A percentile compares a stretch with the other conserved stretches of the same genome.
Evolutionary conservation across 2,329 filamentous ascomycete genomes (phyloP).

Genomic region (Colletotrichum falcatum): DNA sequence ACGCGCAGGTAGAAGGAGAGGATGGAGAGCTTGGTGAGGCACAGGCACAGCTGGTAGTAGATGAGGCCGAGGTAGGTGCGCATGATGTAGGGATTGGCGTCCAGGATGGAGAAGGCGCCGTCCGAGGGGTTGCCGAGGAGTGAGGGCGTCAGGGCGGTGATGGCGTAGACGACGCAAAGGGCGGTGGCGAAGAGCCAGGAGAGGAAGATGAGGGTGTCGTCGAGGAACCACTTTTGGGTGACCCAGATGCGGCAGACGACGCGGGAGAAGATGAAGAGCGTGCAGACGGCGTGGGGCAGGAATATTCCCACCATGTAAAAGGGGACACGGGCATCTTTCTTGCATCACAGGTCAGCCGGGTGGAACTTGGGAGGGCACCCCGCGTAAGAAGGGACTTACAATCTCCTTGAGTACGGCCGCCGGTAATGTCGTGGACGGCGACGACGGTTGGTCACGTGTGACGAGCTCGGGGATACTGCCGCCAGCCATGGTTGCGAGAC

Average conservation of each 20-base stretch:
- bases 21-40: conserved; percentile 55
- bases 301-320: conserved; percentile 49
- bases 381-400: conserved; percentile 8
- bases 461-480: conserved; percentile 2
- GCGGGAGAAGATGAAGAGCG: conserved; percentile 47
- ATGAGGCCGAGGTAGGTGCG: conserved; percentile 51
- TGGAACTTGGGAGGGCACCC: too few relatives aligned
- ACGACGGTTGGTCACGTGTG: conserved; percentile 1
- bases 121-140: conserved; percentile 39
- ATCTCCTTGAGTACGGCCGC: conserved; percentile 16
- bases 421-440: conserved; percentile 1
- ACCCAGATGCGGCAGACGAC: conserved; percentile 47
- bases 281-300: conserved; percentile 50
- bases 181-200: conserved; percentile 50
- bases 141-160: conserved; percentile 45
- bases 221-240: conserved; percentile 50
- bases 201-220: conserved; percentile 50
- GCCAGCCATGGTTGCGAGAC: conserved; percentile 10
- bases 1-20: conserved; percentile 55
- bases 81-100: conserved; percentile 46
- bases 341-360: not conserved
- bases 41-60: conserved; percentile 54
- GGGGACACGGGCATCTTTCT: conserved; percentile 42
- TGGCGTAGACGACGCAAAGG: conserved; percentile 49
- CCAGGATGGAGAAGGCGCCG: conserved; percentile 26